Evolutionary conservation across 2,329 filamentous ascomycete genomes (phyloP), one percentile per base, ranked within the genome.

Genomic region (Ploettnerulaceae sp.): DNA sequence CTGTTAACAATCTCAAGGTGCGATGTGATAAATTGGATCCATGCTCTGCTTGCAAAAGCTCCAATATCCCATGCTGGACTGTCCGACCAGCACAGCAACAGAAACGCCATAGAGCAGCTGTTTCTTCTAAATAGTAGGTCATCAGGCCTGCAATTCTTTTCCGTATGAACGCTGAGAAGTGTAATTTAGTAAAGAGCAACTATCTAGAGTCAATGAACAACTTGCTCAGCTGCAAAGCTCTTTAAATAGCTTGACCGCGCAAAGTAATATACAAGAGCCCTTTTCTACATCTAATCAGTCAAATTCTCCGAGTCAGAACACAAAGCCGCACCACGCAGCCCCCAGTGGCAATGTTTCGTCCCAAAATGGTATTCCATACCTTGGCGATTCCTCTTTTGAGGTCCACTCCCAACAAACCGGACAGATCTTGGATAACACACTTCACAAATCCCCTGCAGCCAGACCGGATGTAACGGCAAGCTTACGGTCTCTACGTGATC

Each of bases 331-430:
- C 7, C 20, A 7, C 11, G 35, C 34, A 11, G 24, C 32, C 14
- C 18, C 38, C 4, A 45, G 28, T 15, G 17, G 34, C 2, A 41
- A 20, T 14, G 9, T 14, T 7, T n/a, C 32, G n/a, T 26, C 28
- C 15, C 31, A 18, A 21, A 21, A 24, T 18, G 37, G 41, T 21
- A 7, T 29, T 12, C 39, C 39, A 2, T 51, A 51, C 24, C 39
- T 47, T 8, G 48, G 48, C 12, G 44, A 47, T n/a, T 47, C 48
- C 8, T 51, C 48, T 6, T 51, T 47, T 21, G 48, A 51, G 37
- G 25, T 47, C 7, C 48, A 51, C 25, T 51, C 48, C n/a, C 38
- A 51, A 22, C 32, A 51, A 38, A 40, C 48, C 5, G 44, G 48
- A 12, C 43, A 47, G 12, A 39, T 47, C 9, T 29, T 51, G 32